Evolutionary conservation across 805 yeast genomes (phyloP).

Genomic region (Hagleromyces aurorensis): DNA sequence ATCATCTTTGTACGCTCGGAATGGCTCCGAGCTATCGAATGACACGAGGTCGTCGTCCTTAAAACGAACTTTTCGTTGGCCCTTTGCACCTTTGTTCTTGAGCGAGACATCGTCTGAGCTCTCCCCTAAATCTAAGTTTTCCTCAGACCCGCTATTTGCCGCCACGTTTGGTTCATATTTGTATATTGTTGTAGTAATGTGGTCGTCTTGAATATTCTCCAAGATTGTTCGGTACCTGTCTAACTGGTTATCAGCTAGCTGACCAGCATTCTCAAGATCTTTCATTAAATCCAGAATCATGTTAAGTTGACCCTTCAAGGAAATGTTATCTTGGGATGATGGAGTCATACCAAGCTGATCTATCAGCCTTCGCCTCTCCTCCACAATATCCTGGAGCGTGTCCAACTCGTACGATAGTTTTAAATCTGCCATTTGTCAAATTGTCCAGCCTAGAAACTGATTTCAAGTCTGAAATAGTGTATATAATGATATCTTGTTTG

Average conservation of each 20-base stretch:
- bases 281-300: slow-evolving; percentile 12
- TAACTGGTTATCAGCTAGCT: slow-evolving; percentile 4
- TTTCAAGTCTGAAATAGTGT: too few species aligned
- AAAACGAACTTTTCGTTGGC: slow-evolving; percentile 22
- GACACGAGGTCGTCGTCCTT: slow-evolving; percentile 17
- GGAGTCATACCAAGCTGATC: slow-evolving; percentile 17
- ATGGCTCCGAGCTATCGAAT: slow-evolving; percentile 4
- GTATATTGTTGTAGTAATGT: slow-evolving; percentile 11
- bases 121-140: slow-evolving; percentile 1
- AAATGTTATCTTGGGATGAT: slow-evolving; percentile 20
- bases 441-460: too few species aligned
- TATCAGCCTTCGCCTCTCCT: slow-evolving; percentile 24
- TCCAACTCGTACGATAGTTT: slow-evolving; percentile 24
- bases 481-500: too few species aligned
- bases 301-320: slow-evolving; percentile 18
- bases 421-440: slow-evolving; percentile 21
- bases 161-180: slow-evolving; percentile 5
- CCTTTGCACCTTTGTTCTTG: slow-evolving; percentile 10
- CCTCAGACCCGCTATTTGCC: not conserved
- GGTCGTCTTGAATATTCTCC: slow-evolving; percentile 9
- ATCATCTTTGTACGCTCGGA: slow-evolving; percentile 2
- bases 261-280: slow-evolving; percentile 6
- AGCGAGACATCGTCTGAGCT: slow-evolving; percentile 1
- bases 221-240: slow-evolving; percentile 15
- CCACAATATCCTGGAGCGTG: slow-evolving; percentile 21